Evolutionary conservation across 441 rosid species (phyloP), one percentile per base, ranked within the genome.

Genomic region (Gossypium davidsonii): DNA sequence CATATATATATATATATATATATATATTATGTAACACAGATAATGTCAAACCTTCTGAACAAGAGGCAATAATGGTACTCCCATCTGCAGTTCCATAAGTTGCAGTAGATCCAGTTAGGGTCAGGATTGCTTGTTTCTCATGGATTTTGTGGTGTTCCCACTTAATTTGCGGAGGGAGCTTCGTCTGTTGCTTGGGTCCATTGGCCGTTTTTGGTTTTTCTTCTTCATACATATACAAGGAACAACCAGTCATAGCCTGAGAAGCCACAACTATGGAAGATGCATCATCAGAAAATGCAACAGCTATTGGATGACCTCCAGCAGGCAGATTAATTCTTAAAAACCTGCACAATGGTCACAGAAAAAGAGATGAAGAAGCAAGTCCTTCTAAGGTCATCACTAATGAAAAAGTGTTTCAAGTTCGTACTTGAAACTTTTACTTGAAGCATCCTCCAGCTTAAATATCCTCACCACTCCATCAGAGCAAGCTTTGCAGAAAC

Each of bases 341-440:
- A 79, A 96, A 90, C 79, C 98, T 96, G 80, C 74, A 80, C 23
- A 60, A 73, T 18, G 18, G 26, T 46, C 18, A 5, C 3, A 44
- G 28, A 62, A 46, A 58, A 55, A 25, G 70, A 81, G 17, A 76
- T 61, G 25, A n/a, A 28, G 73, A n/a, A 46, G 74, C 37, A 51
- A 26, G 34, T 2, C 28, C 44, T 64, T 34, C 48, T 53, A 6
- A 44, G 25, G 26, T 1, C 18, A 75, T 44, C 15, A 1, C 53
- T 61, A 71, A 11, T 0, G 7, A 1, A 76, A 10, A 59, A 67
- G 28, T 5, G 20, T 15, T 18, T 73, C 14, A 21, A 28, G 62
- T 72, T 72, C 87, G 12, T 91, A 96, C 98, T 90, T 96, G 89
- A 91, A 93, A 84, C 98, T 91, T 89, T 90, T 96, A 82, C 93